Percentiles rank a stretch among this genome's conserved stretches.
phyloP scores from a whole-genome alignment of 148 eudicot species.

The Chenopodium berlandieri region DNA sequence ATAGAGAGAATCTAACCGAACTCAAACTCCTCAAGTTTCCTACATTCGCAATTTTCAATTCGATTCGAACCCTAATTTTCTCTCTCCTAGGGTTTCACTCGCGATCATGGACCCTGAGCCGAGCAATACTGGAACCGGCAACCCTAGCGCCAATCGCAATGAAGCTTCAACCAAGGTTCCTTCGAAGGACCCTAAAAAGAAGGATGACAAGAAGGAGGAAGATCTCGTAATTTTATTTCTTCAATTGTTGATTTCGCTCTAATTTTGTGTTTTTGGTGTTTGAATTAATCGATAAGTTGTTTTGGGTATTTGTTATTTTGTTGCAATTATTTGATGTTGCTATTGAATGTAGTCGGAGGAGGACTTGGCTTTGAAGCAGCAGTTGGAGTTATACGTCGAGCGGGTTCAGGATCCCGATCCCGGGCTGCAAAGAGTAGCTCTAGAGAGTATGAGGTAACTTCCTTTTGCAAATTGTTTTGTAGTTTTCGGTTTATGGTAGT shows the following conservation, averaged over 20 bases:
- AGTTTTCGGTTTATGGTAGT: too few species aligned
- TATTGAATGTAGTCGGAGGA: constrained; percentile 69
- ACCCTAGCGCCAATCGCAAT: constrained; percentile 16
- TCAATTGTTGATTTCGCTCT: not conserved
- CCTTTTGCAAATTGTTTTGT: too few species aligned
- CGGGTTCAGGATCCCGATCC: constrained; percentile 79
- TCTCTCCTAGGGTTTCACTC: constrained; percentile 11
- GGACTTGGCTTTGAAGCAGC: constrained; percentile 92
- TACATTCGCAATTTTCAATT: not conserved
- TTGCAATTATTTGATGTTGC: not conserved
- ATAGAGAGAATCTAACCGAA: too few species aligned
- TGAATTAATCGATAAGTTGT: not conserved
- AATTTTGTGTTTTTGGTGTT: not conserved
- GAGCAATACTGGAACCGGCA: constrained; percentile 26
- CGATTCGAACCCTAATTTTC: constrained; percentile 5
- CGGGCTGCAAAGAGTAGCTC: constrained; percentile 69
- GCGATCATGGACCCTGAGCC: constrained; percentile 30
- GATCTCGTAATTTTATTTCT: constrained; percentile 48
- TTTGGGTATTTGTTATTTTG: too few species aligned
- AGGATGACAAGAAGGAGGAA: constrained; percentile 76
- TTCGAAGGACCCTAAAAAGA: constrained; percentile 53
- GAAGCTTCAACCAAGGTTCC: constrained; percentile 39
- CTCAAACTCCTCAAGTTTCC: too few species aligned
- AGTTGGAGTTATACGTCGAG: constrained; percentile 86
- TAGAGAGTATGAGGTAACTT: constrained; percentile 86